Evolutionary conservation across 2,329 filamentous ascomycete species (phyloP), one percentile per base, ranked within the genome.

Genomic region (Colletotrichum sp.): DNA sequence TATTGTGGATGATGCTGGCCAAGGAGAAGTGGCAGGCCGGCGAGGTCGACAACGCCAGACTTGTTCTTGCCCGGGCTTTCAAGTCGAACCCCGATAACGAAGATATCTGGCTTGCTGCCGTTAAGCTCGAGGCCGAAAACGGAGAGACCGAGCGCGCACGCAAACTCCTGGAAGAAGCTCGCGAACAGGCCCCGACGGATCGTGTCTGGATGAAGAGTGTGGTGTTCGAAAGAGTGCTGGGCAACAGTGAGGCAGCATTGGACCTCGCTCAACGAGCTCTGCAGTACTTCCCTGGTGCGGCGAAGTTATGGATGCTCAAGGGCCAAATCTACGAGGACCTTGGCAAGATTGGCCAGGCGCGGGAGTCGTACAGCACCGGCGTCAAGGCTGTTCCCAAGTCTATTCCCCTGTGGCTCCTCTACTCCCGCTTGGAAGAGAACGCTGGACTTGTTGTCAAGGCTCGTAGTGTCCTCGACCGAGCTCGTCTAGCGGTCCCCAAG

Each of bases 261-360:
- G 94, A 97, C 79, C 91, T 99, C 13, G 94, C 94, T 57, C 95
- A 96, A 73, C 93, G 97, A 81, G 97, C 93, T 2, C 87, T 99
- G 43, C 93, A 96, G 77, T 89, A 95, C 12, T 99, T 98, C 86
- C 96, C 97, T 1, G 90, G 92, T 58, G 91, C 93, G 15, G 90
- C 95, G 66, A 98, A 98, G 84, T 89, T 99, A 29, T 98, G 96
- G 93, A 98, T 98, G 94, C 94, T 98, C 87, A 99, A 99, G 85
- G 97, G 97, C 0, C 97, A 99, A 81, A 97, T 98, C 76, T 99
- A 99, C 87, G 94, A 98, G 80, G 90, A 92, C 57, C 89, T 95
- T 61, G 92, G 90, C 78, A 95, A 95, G 84, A 86, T 93, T 16
- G 92, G 93, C 0, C 94, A 97, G 83, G 97, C 97, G 5, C 92